These are phyloP conservation scores for Linderniella brevidens DNA, from an alignment of 257 asterid genomes.

Conservation along the genomic window DNA sequence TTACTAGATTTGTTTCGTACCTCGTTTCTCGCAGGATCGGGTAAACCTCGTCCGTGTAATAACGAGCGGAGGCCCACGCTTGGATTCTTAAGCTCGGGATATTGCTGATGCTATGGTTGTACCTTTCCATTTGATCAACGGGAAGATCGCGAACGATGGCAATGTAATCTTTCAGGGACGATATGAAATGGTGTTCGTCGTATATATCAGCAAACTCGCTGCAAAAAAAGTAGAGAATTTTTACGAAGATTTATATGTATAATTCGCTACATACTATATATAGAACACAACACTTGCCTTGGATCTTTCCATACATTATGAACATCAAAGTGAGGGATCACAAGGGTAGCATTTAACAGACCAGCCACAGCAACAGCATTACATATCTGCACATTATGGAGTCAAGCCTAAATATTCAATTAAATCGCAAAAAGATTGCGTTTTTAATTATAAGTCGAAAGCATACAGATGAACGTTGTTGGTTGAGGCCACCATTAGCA, in stretches of 20 bases:
- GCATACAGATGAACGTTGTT: conserved; percentile 82
- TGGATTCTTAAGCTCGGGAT: conserved; percentile 43
- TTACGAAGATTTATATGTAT: not conserved
- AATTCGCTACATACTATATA: conserved; percentile 1
- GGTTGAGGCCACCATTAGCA: conserved; percentile 90
- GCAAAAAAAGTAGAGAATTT: conserved; percentile 7
- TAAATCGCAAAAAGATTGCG: not conserved
- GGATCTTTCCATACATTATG: conserved; percentile 82
- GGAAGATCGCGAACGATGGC: conserved; percentile 57
- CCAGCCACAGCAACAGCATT: conserved; percentile 89
- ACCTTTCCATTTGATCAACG: conserved; percentile 42
- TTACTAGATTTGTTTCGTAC: conserved; percentile 11
- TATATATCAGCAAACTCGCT: conserved; percentile 72
- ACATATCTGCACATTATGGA: conserved; percentile 38
- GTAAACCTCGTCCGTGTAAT: conserved; percentile 54
- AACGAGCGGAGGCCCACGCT: conserved; percentile 71
- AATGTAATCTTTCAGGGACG: conserved; percentile 40
- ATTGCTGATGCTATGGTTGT: conserved; percentile 46
- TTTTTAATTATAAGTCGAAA: not conserved
- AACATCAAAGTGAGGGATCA: conserved; percentile 62
- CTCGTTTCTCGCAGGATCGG: conserved; percentile 53
- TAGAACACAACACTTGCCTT: conserved; percentile 27
- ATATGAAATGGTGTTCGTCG: conserved; percentile 62
- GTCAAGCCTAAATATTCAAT: not conserved
- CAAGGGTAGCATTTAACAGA: conserved; percentile 58